Conservation (phyloP, 192 early-diverging fungal species). For the Coemansia sp. region DNA sequence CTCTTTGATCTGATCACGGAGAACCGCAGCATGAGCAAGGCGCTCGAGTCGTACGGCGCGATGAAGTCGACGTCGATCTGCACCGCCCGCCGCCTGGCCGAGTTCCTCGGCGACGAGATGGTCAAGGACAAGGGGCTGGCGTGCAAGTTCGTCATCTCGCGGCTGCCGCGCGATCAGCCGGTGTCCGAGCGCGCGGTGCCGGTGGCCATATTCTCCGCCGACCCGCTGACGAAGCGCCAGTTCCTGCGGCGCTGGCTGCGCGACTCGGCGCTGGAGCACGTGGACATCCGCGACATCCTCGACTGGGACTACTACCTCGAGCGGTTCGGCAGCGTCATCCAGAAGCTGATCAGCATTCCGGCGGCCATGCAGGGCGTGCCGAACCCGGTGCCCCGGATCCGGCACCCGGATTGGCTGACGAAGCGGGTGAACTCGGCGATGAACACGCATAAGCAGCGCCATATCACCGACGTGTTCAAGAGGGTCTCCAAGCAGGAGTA, state of each 20-base stretch:
- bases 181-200: conserved; percentile 96
- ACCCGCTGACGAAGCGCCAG: conserved; percentile 70
- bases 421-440: conserved; percentile 74
- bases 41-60: conserved; percentile 87
- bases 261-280: conserved; percentile 68
- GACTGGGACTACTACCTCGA: conserved; percentile 99
- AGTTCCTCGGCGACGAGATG: conserved; percentile 98
- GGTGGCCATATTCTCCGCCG: conserved; percentile 90
- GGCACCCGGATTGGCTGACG: conserved; percentile 93
- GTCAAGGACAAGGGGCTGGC: conserved; percentile 95
- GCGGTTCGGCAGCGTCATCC: conserved; percentile 91
- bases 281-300: conserved; percentile 88
- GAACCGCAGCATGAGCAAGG: conserved; percentile 95
- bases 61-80: conserved; percentile 96
- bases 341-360: conserved; percentile 97
- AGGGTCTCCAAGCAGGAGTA: conserved; percentile 44
- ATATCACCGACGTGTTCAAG: conserved; percentile 82
- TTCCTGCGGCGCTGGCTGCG: conserved; percentile 92
- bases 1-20: conserved; percentile 97
- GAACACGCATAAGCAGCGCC: conserved; percentile 80
- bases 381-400: conserved; percentile 91
- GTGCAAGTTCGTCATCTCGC: conserved; percentile 93
- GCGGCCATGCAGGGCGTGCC: conserved; percentile 93
- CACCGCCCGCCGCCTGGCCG: conserved; percentile 90
- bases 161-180: conserved; percentile 75